Evolutionary conservation across 1,284 basidiomycete species (phyloP), one percentile per base, ranked within the genome.

Genomic region (Porogramme epimiltina): DNA sequence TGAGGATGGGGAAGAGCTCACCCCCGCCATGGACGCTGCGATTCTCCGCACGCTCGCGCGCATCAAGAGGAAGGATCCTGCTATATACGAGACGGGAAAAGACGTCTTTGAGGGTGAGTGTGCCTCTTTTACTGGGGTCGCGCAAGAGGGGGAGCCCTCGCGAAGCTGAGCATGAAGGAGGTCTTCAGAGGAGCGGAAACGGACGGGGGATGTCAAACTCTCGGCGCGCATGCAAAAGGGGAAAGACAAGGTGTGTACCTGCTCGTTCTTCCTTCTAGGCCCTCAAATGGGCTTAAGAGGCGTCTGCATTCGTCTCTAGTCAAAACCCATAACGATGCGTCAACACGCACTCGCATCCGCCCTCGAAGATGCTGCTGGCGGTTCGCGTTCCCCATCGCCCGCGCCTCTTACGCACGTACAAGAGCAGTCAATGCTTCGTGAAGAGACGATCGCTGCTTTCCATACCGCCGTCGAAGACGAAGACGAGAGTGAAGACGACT

Each of bases 1-100:
- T 66, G 93, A 96, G 66, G 91, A 97, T 54, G 97, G 95, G 13
- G 93, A 94, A 60, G 92, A 98, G 69, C 82, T 99, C 49, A 99
- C 95, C 0, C 94, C 95, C 2, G 88, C 91, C 0, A 82, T 98
- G 42, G 96, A 99, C 67, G 97, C 89, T 40, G 97, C 97, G 18
- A 97, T 99, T 63, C 78, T 99, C 38, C 81, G 93, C 44, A 99
- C 95, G 0, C 77, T 99, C 8, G 90, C 89, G 1, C 82, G 88
- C 61, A 98, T 99, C 55, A 84, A 85, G 64, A 79, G 81, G 51
- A 90, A 84, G 61, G 94, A 98, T 67, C 92, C 93, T 0, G 81
- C 78, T 1, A 91, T 96, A 39, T 96, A 96, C 62, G 81, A 95
- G 60, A 68, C 74, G 0, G 75, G 70, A 3, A 85, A 85, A 59